These are phyloP conservation scores for Cryptococcus hybrid DNA, from an alignment of 1,284 basidiomycete species.

Conservation along the genomic window DNA sequence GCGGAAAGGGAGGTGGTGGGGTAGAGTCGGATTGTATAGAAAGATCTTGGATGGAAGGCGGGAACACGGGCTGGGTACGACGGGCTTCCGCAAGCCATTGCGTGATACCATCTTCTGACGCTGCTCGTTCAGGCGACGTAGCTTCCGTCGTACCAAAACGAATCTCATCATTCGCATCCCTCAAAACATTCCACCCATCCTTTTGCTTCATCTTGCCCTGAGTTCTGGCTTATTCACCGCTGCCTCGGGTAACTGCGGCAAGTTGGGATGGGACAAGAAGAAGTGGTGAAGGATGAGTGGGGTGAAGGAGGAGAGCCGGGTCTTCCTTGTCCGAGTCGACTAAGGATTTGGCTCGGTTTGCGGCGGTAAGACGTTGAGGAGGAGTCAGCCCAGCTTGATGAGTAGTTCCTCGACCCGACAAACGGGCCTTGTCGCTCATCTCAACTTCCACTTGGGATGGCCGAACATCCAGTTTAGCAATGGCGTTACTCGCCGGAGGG, in stretches of 20 bases:
- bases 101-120: constrained; percentile 34
- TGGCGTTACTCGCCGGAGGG: constrained; percentile 52
- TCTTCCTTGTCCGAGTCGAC: constrained; percentile 28
- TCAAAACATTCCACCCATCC: constrained; percentile 45
- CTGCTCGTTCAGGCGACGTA: constrained; percentile 5
- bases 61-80: constrained; percentile 41
- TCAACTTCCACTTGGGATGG: constrained; percentile 31
- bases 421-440: constrained; percentile 40
- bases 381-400: constrained; percentile 28
- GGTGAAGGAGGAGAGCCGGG: constrained; percentile 38
- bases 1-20: constrained; percentile 55
- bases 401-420: constrained; percentile 38
- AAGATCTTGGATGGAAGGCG: constrained; percentile 23
- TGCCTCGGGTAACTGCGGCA: constrained; percentile 21
- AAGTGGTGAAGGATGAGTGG: constrained; percentile 48
- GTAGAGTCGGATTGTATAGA: constrained; percentile 29
- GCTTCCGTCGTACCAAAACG: constrained; percentile 55
- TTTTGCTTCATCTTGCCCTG: constrained; percentile 22
- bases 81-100: constrained; percentile 43
- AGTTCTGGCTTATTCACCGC: constrained; percentile 19
- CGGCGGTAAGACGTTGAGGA: too few relatives aligned
- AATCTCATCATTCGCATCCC: constrained; percentile 69
- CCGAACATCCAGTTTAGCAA: constrained; percentile 30
- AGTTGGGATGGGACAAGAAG: constrained; percentile 40
- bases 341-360: too few relatives aligned